Evolutionary conservation across 202 grass and related monocot species (phyloP).

Genomic region (Panicum virgatum): DNA sequence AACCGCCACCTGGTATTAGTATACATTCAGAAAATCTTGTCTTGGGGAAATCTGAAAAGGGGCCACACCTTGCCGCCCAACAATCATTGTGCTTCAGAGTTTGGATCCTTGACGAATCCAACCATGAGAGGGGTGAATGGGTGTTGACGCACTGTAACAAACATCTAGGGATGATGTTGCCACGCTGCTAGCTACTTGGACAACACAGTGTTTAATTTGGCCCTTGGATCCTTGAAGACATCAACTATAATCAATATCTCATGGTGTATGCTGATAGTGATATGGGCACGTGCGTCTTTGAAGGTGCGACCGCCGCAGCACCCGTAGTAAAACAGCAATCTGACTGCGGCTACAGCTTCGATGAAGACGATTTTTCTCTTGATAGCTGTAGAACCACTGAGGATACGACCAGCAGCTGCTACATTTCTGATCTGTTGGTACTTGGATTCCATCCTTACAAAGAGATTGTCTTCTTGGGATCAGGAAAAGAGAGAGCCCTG

Average conservation of each 20-base stretch:
- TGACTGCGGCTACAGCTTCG: not conserved
- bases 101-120: not conserved
- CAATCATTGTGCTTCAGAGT: not conserved
- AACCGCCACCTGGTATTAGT: not conserved
- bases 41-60: not conserved
- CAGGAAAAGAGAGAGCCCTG: not conserved
- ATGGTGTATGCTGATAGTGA: not conserved
- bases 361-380: not conserved
- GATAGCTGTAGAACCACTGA: not conserved
- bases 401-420: not conserved
- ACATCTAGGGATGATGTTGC: not conserved
- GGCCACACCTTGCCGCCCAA: not conserved
- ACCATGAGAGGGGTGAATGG: not conserved
- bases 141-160: not conserved
- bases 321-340: not conserved
- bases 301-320: not conserved
- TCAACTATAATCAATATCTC: not conserved
- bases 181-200: not conserved
- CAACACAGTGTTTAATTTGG: not conserved
- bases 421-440: not conserved
- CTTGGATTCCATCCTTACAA: not conserved
- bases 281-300: not conserved
- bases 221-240: constrained; percentile 7
- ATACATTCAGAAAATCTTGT: not conserved
- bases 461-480: not conserved